Evolutionary conservation across 139 green algal species (phyloP).

Genomic region (Raphidocelis subcapitata): DNA sequence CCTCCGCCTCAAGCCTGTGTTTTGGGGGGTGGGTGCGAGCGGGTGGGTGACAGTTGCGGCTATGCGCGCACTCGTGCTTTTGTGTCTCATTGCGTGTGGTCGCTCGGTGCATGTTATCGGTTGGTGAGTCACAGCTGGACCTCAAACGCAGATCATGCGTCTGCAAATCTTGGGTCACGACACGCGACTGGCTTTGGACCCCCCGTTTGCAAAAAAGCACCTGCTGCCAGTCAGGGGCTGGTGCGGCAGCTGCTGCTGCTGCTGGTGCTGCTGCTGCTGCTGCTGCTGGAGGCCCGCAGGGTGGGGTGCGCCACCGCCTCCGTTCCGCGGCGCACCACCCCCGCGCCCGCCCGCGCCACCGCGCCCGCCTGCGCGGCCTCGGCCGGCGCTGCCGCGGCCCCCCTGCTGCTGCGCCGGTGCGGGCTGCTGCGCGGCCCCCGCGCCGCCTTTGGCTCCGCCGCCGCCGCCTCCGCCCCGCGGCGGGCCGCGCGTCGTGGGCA

Average conservation of each 20-base stretch:
- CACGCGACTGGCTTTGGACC: not conserved
- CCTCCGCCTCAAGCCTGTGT: slow-evolving; percentile 42
- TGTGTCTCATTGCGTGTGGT: not conserved
- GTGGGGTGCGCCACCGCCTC: not conserved
- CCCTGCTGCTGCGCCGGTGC: not conserved
- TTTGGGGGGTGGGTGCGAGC: not conserved
- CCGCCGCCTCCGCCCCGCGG: not conserved
- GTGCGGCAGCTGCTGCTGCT: not conserved
- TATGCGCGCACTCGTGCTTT: not conserved
- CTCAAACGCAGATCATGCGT: not conserved
- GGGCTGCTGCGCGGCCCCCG: not conserved
- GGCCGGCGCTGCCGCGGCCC: not conserved
- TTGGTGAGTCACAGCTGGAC: not conserved
- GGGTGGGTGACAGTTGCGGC: not conserved
- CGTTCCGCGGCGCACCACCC: too few species aligned
- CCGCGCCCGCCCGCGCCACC: too few species aligned
- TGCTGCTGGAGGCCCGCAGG: not conserved
- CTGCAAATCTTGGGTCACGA: not conserved
- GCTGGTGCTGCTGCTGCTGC: not conserved
- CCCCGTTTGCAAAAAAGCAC: not conserved
- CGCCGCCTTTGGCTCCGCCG: slow-evolving; percentile 6
- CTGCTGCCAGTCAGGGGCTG: not conserved
- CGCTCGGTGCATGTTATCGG: not conserved
- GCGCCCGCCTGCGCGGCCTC: too few species aligned
- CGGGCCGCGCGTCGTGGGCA: too few species aligned